Evolutionary conservation across 169 alveolate species (phyloP).

Genomic region (Perkinsus marinus): DNA sequence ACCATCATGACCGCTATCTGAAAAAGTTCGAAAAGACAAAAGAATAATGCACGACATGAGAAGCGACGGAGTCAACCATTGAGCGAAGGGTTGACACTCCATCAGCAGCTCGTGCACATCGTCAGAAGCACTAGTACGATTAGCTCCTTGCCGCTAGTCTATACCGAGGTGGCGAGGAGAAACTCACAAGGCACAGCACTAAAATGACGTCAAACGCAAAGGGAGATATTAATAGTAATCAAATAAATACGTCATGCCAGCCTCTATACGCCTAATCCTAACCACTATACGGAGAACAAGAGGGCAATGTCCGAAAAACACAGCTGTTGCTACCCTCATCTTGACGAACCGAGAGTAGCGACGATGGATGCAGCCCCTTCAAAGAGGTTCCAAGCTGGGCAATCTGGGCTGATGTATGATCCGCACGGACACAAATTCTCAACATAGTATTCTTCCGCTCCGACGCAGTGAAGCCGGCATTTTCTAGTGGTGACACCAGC

Average conservation of each 20-base stretch:
- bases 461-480: neutral
- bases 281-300: neutral
- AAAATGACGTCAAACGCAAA: neutral
- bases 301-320: neutral
- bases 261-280: neutral
- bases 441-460: neutral
- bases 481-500: neutral
- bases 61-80: too few relatives aligned
- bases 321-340: neutral
- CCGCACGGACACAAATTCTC: neutral
- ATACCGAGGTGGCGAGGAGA: too few relatives aligned
- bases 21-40: too few relatives aligned
- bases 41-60: too few relatives aligned
- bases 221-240: neutral
- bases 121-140: too few relatives aligned
- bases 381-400: neutral
- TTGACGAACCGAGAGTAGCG: neutral
- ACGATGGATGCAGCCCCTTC: neutral
- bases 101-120: too few relatives aligned
- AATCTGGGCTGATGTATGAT: neutral
- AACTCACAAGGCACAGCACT: neutral
- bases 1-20: too few relatives aligned
- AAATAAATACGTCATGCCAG: neutral
- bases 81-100: too few relatives aligned
- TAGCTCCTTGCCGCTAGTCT: too few relatives aligned